Conservation (phyloP, 2,329 filamentous ascomycete species). For the Apiospora hydei region DNA sequence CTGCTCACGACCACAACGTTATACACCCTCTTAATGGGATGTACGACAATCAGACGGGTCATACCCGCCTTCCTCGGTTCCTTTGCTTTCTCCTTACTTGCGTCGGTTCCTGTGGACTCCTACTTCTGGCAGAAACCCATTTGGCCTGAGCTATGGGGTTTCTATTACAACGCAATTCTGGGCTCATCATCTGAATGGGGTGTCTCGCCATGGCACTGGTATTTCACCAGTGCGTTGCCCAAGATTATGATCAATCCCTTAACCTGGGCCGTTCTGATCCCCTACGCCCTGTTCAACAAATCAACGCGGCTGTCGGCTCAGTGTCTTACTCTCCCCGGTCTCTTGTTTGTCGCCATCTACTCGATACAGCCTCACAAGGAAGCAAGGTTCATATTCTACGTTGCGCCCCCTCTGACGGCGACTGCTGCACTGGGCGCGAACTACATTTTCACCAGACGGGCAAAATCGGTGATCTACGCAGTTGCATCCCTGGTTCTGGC, state of each 20-base stretch:
- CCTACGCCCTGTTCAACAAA: conserved; percentile 58
- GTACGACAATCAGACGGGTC: conserved; percentile 47
- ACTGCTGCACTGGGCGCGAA: conserved; percentile 77
- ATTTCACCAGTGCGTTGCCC: conserved; percentile 82
- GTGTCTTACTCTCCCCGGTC: conserved; percentile 67
- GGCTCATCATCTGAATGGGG: conserved; percentile 90
- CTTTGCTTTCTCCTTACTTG: conserved; percentile 68
- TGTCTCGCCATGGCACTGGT: conserved; percentile 83
- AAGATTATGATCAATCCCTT: conserved; percentile 85
- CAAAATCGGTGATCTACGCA: conserved; percentile 65
- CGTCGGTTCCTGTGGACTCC: conserved; percentile 82
- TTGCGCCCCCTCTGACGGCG: conserved; percentile 80
- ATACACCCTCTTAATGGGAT: conserved; percentile 59
- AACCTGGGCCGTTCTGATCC: conserved; percentile 61
- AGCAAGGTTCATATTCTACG: conserved; percentile 92
- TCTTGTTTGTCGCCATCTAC: conserved; percentile 80
- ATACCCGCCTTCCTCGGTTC: conserved; percentile 72
- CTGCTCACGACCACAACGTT: conserved; percentile 74
- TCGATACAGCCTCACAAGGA: conserved; percentile 95
- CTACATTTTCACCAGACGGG: conserved; percentile 71
- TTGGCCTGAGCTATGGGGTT: conserved; percentile 91
- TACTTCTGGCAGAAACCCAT: conserved; percentile 90
- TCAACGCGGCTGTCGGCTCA: conserved; percentile 52
- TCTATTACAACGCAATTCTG: conserved; percentile 89
- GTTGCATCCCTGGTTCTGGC: conserved; percentile 63